Percentiles rank a stretch among this genome's conserved stretches.
phyloP scores from a whole-genome alignment of 257 asterid genomes.

The Solanum tarijense region DNA sequence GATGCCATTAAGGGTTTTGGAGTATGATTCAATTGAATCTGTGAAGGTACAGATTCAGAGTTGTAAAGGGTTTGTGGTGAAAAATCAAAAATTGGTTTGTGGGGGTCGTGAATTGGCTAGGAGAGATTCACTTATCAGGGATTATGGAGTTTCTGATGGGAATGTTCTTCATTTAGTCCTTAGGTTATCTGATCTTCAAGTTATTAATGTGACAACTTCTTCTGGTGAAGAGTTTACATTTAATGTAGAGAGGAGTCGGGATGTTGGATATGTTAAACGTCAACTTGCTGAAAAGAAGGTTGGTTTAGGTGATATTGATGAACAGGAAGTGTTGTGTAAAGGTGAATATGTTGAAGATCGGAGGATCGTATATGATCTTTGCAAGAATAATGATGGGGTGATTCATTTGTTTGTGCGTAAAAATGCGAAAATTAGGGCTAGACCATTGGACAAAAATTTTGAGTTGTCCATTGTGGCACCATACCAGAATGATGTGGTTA shows the following conservation, averaged over 20 bases:
- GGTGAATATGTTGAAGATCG: conserved; percentile 14
- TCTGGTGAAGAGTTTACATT: conserved; percentile 33
- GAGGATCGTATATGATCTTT: conserved; percentile 14
- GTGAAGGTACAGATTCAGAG: conserved; percentile 18
- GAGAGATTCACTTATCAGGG: conserved; percentile 57
- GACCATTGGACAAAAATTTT: conserved; percentile 17
- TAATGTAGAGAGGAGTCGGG: conserved; percentile 16
- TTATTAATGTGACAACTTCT: conserved; percentile 42
- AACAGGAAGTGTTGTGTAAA: conserved; percentile 14
- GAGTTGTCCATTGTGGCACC: conserved; percentile 16
- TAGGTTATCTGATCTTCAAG: conserved; percentile 16
- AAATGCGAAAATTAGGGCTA: conserved; percentile 13
- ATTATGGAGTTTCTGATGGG: conserved; percentile 68
- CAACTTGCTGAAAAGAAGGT: conserved; percentile 17
- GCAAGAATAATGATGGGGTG: conserved; percentile 14
- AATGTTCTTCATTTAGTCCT: conserved; percentile 63
- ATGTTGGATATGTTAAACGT: conserved; percentile 20
- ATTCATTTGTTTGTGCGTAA: conserved; percentile 20
- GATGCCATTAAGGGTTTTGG: conserved; percentile 64
- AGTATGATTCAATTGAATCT: conserved; percentile 28
- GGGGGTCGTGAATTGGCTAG: conserved; percentile 73
- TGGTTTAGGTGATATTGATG: conserved; percentile 5
- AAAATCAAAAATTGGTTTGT: conserved; percentile 57
- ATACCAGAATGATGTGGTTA: background rate
- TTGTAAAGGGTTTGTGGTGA: conserved; percentile 17